Evolutionary conservation across 345 rosid species (phyloP), one percentile per base, ranked within the genome.

Genomic region (Heritiera fomes): DNA sequence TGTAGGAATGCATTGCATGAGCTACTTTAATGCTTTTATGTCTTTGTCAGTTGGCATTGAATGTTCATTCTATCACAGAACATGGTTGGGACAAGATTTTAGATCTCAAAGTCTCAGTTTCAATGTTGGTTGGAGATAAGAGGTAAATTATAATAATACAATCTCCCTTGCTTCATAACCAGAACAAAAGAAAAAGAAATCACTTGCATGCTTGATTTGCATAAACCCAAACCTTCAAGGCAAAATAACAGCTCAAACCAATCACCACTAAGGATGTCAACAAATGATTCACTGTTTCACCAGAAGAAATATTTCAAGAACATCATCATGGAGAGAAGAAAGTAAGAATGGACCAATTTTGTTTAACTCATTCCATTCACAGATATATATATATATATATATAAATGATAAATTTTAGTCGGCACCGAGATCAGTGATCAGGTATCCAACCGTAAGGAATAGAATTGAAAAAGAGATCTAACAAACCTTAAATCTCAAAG

Each of bases 401-500:
- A 8, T 40, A 73, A 66, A 41, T 30, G 18, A 40, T 28, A 76
- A 38, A 76, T 66, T 67, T 46, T 23, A 66, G 13, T 8, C 8
- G 14, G 40, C 30, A 13, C 55, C 32, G 18, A 32, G 52, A 68
- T 28, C 12, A 10, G 52, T 32, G 53, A 73, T 30, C 46, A 55
- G 34, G 28, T 50, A 46, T 52, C 56, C 61, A 8, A 50, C 40
- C 45, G 34, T 68, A 72, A 18, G 34, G 52, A 34, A 40, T 53
- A 40, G 62, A 59, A 68, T 75, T 18, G 49, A 13, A 71, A 30
- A 80, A 30, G 38, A 46, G 63, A 80, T 78, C 75, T 75, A 75
- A 76, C 83, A 78, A 84, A 82, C 73, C 18, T 71, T 28, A n/a
- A 46, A 50, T 20, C 9, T 38, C 67, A 3, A 40, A 49, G 47